Conservation (phyloP, 176 grass and related monocot species). For the Avena insularis region DNA sequence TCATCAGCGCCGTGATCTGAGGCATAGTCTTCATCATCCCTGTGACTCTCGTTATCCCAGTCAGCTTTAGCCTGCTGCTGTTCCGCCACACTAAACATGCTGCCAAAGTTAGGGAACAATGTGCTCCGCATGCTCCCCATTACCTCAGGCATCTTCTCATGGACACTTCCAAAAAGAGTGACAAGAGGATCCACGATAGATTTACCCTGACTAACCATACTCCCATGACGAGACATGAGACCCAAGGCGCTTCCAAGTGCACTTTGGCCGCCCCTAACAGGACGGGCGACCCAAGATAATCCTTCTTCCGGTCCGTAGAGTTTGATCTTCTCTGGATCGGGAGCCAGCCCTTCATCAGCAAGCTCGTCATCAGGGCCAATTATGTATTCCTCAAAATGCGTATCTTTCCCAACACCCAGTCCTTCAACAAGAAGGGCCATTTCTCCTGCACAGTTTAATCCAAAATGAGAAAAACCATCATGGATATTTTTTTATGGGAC, state of each 20-base stretch:
- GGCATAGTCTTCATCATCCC: slow-evolving; percentile 68
- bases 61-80: slow-evolving; percentile 75
- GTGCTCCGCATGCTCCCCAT: slow-evolving; percentile 96
- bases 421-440: slow-evolving; percentile 99
- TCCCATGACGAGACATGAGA: slow-evolving; percentile 72
- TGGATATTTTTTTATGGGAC: not conserved
- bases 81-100: slow-evolving; percentile 92
- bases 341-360: slow-evolving; percentile 62
- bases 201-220: slow-evolving; percentile 62
- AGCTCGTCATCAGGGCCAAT: slow-evolving; percentile 77
- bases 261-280: slow-evolving; percentile 77
- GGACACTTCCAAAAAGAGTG: slow-evolving; percentile 90
- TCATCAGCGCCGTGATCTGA: slow-evolving; percentile 87
- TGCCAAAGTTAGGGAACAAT: slow-evolving; percentile 96
- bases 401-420: slow-evolving; percentile 77
- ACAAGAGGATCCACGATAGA: slow-evolving; percentile 88
- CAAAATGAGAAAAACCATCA: slow-evolving; percentile 23
- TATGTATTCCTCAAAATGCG: slow-evolving; percentile 85
- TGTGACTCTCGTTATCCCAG: slow-evolving; percentile 86
- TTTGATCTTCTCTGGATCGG: slow-evolving; percentile 76
- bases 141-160: slow-evolving; percentile 82
- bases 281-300: slow-evolving; percentile 80
- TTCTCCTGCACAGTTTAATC: slow-evolving; percentile 69
- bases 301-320: slow-evolving; percentile 88
- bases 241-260: slow-evolving; percentile 73